phyloP scores from a whole-genome alignment of 2,329 filamentous ascomycete genomes.

The Fusarium udum region DNA sequence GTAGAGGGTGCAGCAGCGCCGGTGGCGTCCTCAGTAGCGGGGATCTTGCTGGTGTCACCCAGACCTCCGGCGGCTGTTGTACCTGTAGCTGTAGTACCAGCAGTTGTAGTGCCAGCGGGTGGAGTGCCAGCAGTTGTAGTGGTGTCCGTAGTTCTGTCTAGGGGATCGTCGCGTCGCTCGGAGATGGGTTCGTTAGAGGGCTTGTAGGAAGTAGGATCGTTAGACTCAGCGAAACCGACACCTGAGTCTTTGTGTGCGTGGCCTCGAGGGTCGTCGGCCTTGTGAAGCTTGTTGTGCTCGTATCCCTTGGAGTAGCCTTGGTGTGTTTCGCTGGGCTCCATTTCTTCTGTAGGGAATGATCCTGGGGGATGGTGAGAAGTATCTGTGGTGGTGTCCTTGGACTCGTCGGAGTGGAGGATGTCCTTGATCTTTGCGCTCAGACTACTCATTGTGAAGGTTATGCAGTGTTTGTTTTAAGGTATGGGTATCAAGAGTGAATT shows the following conservation, averaged over 20 bases:
- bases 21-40: background rate
- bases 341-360: conserved; percentile 32
- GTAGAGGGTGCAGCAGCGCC: conserved; percentile 1
- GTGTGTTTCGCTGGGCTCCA: conserved; percentile 8
- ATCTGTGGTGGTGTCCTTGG: conserved; percentile 7
- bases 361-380: conserved; percentile 26
- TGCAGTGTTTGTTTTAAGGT: background rate
- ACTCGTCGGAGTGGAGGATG: conserved; percentile 3
- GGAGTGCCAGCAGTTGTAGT: background rate
- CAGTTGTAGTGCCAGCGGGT: background rate
- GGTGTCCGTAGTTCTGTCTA: background rate
- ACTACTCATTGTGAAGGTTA: conserved; percentile 4
- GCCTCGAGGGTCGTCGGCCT: conserved; percentile 30
- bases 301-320: conserved; percentile 5
- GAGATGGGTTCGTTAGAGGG: background rate
- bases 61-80: background rate
- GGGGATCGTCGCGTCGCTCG: background rate
- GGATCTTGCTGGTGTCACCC: background rate
- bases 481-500: background rate
- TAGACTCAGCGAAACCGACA: conserved; percentile 9
- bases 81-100: background rate
- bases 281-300: conserved; percentile 37
- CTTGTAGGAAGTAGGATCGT: background rate
- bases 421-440: conserved; percentile 29
- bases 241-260: conserved; percentile 31